Evolutionary conservation across 257 asterid species (phyloP).

Genomic region (Solanum pennellii): DNA sequence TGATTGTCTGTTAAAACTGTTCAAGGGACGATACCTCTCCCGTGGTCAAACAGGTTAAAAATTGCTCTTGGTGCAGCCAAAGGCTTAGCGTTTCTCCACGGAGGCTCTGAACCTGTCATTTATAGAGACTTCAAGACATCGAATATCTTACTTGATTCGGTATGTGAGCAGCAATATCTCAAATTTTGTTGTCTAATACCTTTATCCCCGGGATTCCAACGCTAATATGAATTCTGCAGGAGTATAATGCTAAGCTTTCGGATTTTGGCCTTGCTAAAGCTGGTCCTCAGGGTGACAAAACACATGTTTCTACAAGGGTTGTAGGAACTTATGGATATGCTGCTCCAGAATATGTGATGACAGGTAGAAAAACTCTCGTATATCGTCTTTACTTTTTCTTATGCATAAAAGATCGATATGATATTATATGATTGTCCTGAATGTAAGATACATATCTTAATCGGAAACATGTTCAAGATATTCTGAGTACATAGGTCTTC

Average conservation of each 20-base stretch:
- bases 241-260: conserved; percentile 83
- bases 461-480: neutral
- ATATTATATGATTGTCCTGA: neutral
- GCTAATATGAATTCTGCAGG: conserved; percentile 28
- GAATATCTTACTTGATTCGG: conserved; percentile 85
- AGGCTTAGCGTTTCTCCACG: conserved; percentile 88
- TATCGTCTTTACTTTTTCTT: neutral
- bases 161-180: conserved; percentile 7
- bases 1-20: conserved; percentile 4
- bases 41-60: conserved; percentile 86
- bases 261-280: conserved; percentile 97
- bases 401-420: neutral
- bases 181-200: neutral
- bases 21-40: conserved; percentile 92
- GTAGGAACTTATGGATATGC: conserved; percentile 93
- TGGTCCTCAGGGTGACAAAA: conserved; percentile 93
- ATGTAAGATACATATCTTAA: too few relatives aligned
- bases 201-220: neutral
- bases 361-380: conserved; percentile 37
- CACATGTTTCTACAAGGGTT: conserved; percentile 90
- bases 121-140: conserved; percentile 96
- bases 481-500: neutral
- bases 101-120: conserved; percentile 78
- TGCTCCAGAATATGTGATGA: conserved; percentile 96
- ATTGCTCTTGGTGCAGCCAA: conserved; percentile 95